Conservation (phyloP, 768 basidiomycete species). For the Lentinula aciculospora region DNA sequence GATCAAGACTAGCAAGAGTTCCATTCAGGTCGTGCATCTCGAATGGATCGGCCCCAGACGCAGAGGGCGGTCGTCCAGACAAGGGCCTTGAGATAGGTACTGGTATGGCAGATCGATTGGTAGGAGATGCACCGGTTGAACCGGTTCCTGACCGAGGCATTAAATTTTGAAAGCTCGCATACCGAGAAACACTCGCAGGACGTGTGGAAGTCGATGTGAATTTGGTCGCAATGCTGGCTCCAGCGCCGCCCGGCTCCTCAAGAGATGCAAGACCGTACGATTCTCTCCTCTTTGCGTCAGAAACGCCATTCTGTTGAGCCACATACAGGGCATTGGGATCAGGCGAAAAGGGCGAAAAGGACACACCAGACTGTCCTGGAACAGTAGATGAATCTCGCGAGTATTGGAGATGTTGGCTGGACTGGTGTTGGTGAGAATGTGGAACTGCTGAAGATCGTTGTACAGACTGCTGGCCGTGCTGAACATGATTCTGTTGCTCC, state of each 20-base stretch:
- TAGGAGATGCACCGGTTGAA: constrained; percentile 3
- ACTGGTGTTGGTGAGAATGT: neutral
- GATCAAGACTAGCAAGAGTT: constrained; percentile 68
- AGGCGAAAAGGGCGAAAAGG: constrained; percentile 77
- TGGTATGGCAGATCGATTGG: constrained; percentile 11
- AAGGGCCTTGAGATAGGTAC: constrained; percentile 47
- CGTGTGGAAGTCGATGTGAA: constrained; percentile 40
- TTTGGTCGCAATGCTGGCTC: constrained; percentile 13
- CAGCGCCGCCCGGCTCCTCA: neutral
- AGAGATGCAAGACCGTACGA: neutral
- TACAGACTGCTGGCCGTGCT: neutral
- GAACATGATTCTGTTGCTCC: neutral
- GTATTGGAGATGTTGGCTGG: neutral
- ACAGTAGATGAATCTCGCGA: constrained; percentile 7
- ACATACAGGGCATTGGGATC: constrained; percentile 48
- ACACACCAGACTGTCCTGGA: constrained; percentile 8
- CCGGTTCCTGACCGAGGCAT: neutral
- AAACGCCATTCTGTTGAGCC: neutral
- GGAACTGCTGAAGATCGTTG: neutral
- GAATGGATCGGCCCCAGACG: constrained; percentile 25
- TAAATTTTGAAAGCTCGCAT: constrained; percentile 11
- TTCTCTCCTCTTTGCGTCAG: neutral
- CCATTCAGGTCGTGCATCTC: constrained; percentile 73
- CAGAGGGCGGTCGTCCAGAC: constrained; percentile 35
- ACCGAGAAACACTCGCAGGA: constrained; percentile 39